Percentiles rank a stretch among this genome's conserved stretches.
Conservation (phyloP, 441 rosid species). For the Euphorbia celastroides region DNA sequence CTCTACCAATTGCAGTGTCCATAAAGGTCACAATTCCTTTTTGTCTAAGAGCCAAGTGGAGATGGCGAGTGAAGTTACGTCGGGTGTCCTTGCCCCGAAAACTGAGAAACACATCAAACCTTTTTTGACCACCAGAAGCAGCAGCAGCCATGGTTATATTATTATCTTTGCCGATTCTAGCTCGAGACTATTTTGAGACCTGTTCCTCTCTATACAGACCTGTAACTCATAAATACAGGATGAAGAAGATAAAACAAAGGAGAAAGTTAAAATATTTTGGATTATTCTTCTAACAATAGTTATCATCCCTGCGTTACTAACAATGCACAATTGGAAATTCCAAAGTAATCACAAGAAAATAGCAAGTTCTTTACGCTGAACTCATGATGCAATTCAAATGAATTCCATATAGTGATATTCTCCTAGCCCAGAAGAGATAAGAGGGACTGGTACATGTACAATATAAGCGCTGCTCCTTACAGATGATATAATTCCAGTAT, state of each 20-base stretch:
- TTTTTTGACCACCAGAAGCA: not conserved
- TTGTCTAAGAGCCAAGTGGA: not conserved
- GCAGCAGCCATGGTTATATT: not conserved
- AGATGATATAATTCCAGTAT: not conserved
- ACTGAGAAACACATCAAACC: constrained; percentile 3
- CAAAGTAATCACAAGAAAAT: not conserved
- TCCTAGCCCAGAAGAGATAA: no score
- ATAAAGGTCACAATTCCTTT: not conserved
- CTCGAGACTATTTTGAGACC: not conserved
- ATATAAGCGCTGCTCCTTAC: no score
- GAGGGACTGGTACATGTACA: no score
- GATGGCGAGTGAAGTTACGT: not conserved
- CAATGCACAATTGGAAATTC: not conserved
- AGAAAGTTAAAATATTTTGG: not conserved
- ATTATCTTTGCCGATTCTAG: not conserved
- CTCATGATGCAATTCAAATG: no score
- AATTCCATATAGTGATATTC: no score
- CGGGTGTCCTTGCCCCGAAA: constrained; percentile 2
- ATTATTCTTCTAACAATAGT: not conserved
- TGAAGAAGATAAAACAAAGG: not conserved
- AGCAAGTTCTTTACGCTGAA: no score
- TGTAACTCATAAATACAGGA: not conserved
- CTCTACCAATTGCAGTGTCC: not conserved
- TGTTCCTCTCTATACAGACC: not conserved
- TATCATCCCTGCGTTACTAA: not conserved